Evolutionary conservation across 345 rosid genomes (phyloP).

Genomic region (Eucalyptus tenuipes): DNA sequence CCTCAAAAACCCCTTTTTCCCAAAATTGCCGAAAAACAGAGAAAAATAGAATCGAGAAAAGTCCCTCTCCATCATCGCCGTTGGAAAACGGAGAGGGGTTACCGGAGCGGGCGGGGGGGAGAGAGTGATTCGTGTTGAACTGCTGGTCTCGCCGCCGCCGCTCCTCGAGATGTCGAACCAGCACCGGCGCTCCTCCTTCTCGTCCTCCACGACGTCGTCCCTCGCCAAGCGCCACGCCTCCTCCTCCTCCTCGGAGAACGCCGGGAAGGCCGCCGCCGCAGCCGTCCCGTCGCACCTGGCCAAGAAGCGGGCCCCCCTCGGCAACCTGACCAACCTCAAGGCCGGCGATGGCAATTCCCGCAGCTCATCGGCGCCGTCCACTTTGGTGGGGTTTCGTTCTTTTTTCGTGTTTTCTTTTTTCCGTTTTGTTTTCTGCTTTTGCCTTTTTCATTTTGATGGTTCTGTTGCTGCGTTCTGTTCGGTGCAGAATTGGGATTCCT

Average conservation of each 20-base stretch:
- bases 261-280: constrained; percentile 13
- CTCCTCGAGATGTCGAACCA: constrained; percentile 11
- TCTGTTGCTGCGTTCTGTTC: background rate
- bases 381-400: constrained; percentile 31
- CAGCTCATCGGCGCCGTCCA: constrained; percentile 27
- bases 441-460: background rate
- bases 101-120: background rate
- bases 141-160: background rate
- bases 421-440: background rate
- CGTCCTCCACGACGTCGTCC: constrained; percentile 32
- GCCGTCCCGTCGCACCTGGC: constrained; percentile 19
- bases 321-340: constrained; percentile 59
- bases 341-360: constrained; percentile 16
- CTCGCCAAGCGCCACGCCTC: constrained; percentile 28
- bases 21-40: background rate
- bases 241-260: constrained; percentile 34
- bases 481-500: background rate
- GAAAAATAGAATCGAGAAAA: background rate
- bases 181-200: constrained; percentile 25
- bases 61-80: background rate
- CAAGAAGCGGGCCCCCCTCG: constrained; percentile 44
- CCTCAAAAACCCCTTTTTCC: background rate
- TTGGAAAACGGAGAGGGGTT: background rate
- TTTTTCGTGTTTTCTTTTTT: background rate
- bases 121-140: background rate